Evolutionary conservation across 148 eudicot genomes (phyloP).

Genomic region (Suaeda aralocaspica): DNA sequence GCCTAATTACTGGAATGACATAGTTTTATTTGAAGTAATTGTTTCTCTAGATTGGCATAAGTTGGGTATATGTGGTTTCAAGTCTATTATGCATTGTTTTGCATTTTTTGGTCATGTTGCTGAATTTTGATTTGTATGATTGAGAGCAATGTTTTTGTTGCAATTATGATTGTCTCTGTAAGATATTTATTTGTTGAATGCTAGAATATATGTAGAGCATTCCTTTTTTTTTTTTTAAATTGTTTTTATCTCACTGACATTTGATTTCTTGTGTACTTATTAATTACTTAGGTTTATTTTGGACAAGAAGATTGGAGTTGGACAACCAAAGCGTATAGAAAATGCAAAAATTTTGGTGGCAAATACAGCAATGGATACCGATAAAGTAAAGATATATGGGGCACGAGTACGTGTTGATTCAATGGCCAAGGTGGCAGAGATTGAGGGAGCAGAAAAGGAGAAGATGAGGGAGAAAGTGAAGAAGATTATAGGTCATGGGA

Average conservation of each 20-base stretch:
- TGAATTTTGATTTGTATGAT: no score
- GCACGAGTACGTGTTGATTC: conserved; percentile 99
- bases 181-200: background rate
- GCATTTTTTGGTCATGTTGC: background rate
- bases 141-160: no score
- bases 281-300: conserved; percentile 63
- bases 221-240: background rate
- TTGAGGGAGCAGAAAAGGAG: conserved; percentile 93
- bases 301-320: conserved; percentile 97
- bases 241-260: background rate
- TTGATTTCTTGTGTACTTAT: conserved; percentile 5
- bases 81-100: no score
- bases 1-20: background rate
- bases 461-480: conserved; percentile 97
- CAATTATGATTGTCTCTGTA: no score
- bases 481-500: conserved; percentile 89
- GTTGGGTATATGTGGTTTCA: background rate
- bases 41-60: background rate
- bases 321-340: conserved; percentile 96
- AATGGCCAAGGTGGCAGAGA: conserved; percentile 95
- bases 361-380: conserved; percentile 99
- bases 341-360: conserved; percentile 98
- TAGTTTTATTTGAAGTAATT: background rate
- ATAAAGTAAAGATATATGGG: conserved; percentile 96
- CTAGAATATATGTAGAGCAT: background rate